phyloP scores from a whole-genome alignment of 306 rosid genomes.

The Dryas alaskensis region DNA sequence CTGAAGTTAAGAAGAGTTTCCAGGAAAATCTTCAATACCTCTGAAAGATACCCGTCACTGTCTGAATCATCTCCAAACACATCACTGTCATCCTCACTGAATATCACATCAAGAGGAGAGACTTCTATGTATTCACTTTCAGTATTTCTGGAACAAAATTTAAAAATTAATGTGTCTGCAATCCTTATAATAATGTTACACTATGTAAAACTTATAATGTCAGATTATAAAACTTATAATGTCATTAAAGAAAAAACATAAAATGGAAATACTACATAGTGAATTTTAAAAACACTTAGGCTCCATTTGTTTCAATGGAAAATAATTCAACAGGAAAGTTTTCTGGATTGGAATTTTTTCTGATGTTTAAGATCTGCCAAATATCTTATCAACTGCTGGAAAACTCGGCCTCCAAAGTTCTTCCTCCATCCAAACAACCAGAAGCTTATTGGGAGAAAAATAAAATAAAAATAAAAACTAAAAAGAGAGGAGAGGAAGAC shows the following conservation, averaged over 20 bases:
- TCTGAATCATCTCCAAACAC: slow-evolving; percentile 58
- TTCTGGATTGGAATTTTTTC: not conserved
- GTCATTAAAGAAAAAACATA: not conserved
- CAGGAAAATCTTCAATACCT: slow-evolving; percentile 45
- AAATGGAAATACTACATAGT: not conserved
- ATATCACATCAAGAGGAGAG: slow-evolving; percentile 52
- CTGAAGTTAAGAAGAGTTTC: slow-evolving; percentile 13
- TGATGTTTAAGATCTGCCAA: not conserved
- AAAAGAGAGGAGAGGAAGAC: not conserved
- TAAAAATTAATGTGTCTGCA: slow-evolving; percentile 7
- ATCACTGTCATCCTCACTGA: slow-evolving; percentile 58
- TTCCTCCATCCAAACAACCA: not conserved
- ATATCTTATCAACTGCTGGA: not conserved
- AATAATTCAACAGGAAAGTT: not conserved
- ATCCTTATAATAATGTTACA: slow-evolving; percentile 11
- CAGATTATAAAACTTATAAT: not conserved
- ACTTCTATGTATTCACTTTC: slow-evolving; percentile 37
- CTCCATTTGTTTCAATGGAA: not conserved
- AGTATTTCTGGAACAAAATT: slow-evolving; percentile 34
- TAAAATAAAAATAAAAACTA: not conserved
- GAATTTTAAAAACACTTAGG: not conserved
- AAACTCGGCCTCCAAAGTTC: not conserved
- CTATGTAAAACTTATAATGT: not conserved
- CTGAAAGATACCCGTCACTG: slow-evolving; percentile 85
- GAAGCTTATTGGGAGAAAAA: not conserved